Base-by-base conservation (phyloP, 2,329 filamentous ascomycete genomes). In the Venturia oleaginea region DNA sequence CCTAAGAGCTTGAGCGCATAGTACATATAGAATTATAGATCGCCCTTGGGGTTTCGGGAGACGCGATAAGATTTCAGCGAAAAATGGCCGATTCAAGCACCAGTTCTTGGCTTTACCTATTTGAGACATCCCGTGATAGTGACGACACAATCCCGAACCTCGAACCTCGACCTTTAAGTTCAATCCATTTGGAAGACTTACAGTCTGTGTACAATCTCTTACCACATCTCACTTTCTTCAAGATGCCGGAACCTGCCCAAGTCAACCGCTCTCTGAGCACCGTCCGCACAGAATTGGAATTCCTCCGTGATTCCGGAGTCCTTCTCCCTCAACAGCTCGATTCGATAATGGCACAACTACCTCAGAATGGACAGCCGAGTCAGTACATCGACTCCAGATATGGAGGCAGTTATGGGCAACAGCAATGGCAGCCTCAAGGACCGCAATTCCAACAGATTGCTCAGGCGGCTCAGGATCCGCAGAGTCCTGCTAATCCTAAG, bases 311-410 rank as follows among this genome's bases (percentile, higher is more conserved):
- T 37, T 67, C 66, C 19, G 71, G 70, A 40, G 69, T 73, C 2
- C 60, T 74, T 5, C 68, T 67, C 24, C 68, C 68, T 1, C 66
- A 69, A n/a, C 73, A 74, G 65, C 69, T 72, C 32, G 67, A 73
- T 42, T 70, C 68, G 8, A 75, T 74, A 43, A 68, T 71, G 66
- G 71, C 71, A 30, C 73, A 74, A 64, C 65, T 74, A n/a, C 72
- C 73, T 11, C 72, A 73, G 67, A 24, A 65, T 48, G 40, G 55
- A 15, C 55, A 57, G 19, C 19, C 24, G 37, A 40, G 34, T 37
- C 38, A 22, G 15, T 64, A 59, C 55, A 37, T 60, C 8, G 37
- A 51, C 17, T 42, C 51, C 17, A 34, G 63, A 38, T 60, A 48
- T 19, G 51, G 48, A 64, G 40, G 55, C 2, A 57, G 51, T 34